Evolutionary conservation across 495 filamentous ascomycete genomes (phyloP).

Genomic region (Letharia columbiana): DNA sequence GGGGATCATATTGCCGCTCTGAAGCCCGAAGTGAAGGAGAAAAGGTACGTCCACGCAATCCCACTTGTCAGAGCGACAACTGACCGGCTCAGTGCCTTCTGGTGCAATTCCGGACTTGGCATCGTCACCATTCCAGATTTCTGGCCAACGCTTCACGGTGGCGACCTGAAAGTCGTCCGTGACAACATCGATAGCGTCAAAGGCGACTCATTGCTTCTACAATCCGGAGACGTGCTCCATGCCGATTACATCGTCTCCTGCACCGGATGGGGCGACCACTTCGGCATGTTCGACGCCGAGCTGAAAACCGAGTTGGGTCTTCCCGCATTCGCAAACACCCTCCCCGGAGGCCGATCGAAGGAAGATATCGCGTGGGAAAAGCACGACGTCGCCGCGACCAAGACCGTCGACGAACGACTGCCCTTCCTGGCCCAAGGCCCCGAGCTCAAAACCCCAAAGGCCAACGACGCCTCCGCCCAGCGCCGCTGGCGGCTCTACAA

Average conservation of each 20-base stretch:
- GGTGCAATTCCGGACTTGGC: constrained; percentile 34
- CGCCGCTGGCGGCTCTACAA: constrained; percentile 25
- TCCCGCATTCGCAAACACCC: constrained; percentile 2
- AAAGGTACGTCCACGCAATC: neutral
- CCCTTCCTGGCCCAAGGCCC: constrained; percentile 16
- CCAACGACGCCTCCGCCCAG: constrained; percentile 5
- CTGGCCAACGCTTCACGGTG: constrained; percentile 32
- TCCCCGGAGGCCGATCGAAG: neutral
- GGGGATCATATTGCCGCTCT: constrained; percentile 7
- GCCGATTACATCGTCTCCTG: constrained; percentile 28
- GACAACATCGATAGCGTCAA: constrained; percentile 17
- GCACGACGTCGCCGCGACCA: constrained; percentile 25
- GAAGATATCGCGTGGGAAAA: constrained; percentile 17
- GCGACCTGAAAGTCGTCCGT: constrained; percentile 28
- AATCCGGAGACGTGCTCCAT: constrained; percentile 6
- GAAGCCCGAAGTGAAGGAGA: constrained; percentile 8
- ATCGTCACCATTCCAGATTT: constrained; percentile 30
- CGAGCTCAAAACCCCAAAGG: neutral
- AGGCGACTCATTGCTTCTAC: constrained; percentile 2
- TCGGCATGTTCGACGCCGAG: constrained; percentile 17
- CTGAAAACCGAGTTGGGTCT: constrained; percentile 18
- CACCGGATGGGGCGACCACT: constrained; percentile 30
- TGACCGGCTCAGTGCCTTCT: constrained; percentile 30
- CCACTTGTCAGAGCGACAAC: neutral
- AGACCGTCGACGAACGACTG: constrained; percentile 25